Evolutionary conservation across 1,139 yeast species (phyloP).

Genomic region (Kodamaea suecica): DNA sequence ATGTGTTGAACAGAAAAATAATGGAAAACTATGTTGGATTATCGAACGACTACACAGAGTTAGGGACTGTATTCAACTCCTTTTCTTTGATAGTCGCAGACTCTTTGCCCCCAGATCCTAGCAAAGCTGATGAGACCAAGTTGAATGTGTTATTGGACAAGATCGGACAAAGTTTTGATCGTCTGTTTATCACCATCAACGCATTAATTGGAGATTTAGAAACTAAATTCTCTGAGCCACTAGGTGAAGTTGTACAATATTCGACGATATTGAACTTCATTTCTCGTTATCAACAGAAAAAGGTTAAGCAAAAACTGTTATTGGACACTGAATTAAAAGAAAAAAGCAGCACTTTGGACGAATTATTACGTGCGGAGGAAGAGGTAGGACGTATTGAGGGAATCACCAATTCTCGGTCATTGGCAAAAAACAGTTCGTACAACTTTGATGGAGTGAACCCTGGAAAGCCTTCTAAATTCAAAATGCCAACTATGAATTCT

Average conservation of each 20-base stretch:
- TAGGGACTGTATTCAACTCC: conserved; percentile 70
- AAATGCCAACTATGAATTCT: conserved; percentile 30
- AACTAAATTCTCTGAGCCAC: conserved; percentile 76
- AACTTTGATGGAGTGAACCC: conserved; percentile 22
- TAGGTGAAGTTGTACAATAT: conserved; percentile 78
- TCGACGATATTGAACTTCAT: conserved; percentile 66
- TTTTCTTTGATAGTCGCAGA: conserved; percentile 64
- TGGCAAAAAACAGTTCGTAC: conserved; percentile 28
- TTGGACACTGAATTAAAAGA: conserved; percentile 53
- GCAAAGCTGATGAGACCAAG: conserved; percentile 28
- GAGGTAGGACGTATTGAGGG: conserved; percentile 38
- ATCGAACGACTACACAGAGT: conserved; percentile 63
- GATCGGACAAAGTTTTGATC: conserved; percentile 78
- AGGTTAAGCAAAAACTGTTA: conserved; percentile 62
- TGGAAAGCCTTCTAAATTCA: conserved; percentile 16
- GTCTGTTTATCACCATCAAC: conserved; percentile 64
- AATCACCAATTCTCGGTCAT: conserved; percentile 22
- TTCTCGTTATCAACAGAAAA: conserved; percentile 65
- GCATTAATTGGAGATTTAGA: conserved; percentile 66
- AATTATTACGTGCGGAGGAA: conserved; percentile 38
- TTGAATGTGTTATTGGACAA: conserved; percentile 53
- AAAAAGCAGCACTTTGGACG: conserved; percentile 42
- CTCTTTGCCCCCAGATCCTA: conserved; percentile 19
- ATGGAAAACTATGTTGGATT: conserved; percentile 62
- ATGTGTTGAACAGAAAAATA: conserved; percentile 63